Evolutionary conservation across 2,329 filamentous ascomycete species (phyloP).

Genomic region (Trichoderma semiorbis): DNA sequence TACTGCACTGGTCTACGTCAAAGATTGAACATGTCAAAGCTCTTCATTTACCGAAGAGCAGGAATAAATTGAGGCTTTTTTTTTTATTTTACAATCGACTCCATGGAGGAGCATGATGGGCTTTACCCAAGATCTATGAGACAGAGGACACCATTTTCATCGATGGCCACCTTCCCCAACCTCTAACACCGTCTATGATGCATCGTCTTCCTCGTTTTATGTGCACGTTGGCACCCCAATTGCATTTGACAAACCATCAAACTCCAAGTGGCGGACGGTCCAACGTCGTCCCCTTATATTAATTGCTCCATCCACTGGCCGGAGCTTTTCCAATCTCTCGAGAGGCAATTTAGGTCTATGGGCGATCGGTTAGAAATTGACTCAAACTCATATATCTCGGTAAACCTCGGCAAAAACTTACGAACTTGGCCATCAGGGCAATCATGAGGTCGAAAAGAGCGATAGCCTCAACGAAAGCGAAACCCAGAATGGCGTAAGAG

Average conservation of each 20-base stretch:
- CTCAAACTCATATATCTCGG: background rate
- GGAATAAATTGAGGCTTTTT: conserved; percentile 42
- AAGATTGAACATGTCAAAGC: conserved; percentile 27
- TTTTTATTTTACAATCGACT: conserved; percentile 44
- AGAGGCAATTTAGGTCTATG: conserved; percentile 38
- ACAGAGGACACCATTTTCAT: conserved; percentile 32
- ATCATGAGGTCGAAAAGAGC: conserved; percentile 88
- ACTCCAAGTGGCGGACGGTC: conserved; percentile 27
- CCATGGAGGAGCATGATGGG: conserved; percentile 33
- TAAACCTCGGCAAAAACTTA: conserved; percentile 45
- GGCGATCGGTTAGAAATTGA: background rate
- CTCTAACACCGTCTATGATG: conserved; percentile 42
- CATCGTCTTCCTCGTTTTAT: conserved; percentile 35
- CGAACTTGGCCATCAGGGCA: conserved; percentile 91
- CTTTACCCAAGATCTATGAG: conserved; percentile 35
- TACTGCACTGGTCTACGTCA: background rate
- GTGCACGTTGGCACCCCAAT: conserved; percentile 30
- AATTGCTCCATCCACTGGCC: conserved; percentile 36
- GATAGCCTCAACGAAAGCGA: conserved; percentile 91
- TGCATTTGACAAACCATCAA: conserved; percentile 28
- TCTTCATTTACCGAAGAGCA: conserved; percentile 34
- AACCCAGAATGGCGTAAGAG: conserved; percentile 93
- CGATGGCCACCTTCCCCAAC: conserved; percentile 32
- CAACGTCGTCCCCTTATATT: conserved; percentile 31
- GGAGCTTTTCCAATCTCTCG: conserved; percentile 33